Conservation (phyloP, 257 asterid species). For the Thymus mandschuricus region DNA sequence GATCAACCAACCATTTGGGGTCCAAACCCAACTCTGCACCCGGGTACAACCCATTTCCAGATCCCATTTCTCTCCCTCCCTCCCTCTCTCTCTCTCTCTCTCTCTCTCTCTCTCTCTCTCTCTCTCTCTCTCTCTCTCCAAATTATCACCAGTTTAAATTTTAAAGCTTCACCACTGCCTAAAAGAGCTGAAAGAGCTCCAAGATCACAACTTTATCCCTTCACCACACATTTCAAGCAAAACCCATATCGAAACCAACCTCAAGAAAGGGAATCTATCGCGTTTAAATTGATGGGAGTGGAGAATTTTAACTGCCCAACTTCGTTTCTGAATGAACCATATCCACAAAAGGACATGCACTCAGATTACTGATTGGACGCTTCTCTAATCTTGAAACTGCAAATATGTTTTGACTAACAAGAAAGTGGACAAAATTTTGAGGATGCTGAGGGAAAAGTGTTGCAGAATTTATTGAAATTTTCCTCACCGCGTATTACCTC, state of each 20-base stretch:
- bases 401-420: not conserved
- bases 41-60: constrained; percentile 66
- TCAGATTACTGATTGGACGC: constrained; percentile 19
- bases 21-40: constrained; percentile 72
- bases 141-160: not conserved
- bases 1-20: constrained; percentile 83
- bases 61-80: constrained; percentile 57
- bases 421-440: not conserved
- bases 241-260: constrained; percentile 37
- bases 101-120: constrained; percentile 4
- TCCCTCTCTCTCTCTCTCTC: not conserved
- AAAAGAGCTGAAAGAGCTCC: constrained; percentile 20
- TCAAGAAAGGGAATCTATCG: constrained; percentile 5
- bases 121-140: constrained; percentile 5
- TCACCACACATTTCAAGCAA: constrained; percentile 28
- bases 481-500: constrained; percentile 39
- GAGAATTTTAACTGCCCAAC: constrained; percentile 26
- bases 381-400: constrained; percentile 19
- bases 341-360: constrained; percentile 29
- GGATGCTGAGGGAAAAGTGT: constrained; percentile 18
- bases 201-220: constrained; percentile 34
- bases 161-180: constrained; percentile 28
- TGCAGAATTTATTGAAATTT: constrained; percentile 33
- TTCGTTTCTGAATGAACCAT: constrained; percentile 28
- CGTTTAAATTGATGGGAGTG: constrained; percentile 6